Base-by-base conservation (phyloP, 2,329 filamentous ascomycete species). In the Coniochaeta prunicola region DNA sequence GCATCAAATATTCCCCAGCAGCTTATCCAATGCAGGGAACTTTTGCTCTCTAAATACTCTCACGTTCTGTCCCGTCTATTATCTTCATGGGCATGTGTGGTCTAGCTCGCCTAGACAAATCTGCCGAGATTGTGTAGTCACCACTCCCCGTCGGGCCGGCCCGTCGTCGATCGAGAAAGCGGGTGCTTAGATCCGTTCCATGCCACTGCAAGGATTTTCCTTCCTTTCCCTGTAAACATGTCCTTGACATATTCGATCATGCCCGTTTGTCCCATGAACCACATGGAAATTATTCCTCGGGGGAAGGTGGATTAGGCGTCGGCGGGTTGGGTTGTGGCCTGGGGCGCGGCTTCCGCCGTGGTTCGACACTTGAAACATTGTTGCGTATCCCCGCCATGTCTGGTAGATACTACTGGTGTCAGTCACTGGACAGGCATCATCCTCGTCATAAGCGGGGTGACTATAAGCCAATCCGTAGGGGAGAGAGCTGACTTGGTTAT, bases 261-360 rank as follows among this genome's bases (percentile, higher is more conserved):
- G 24, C 45, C 26, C 24, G 12, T 15, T 4, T 45, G n/a, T 45
- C 21, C 21, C 21, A 2, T n/a, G 45, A n/a, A 30, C 2, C 10
- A 48, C 12, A 6, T 30, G 28, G 45, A n/a, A 3, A n/a, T 34
- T 42, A 30, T 24, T 53, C 55, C 4, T 38, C 53, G 24, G 50
- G 19, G n/a, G 30, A 40, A 30, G 65, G 65, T 21, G 65, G 65
- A 26, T 64, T 63, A 1, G 65, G 65, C 0, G 64, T 65, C 4
- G 64, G 64, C n/a, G 65, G 65, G 24, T 17, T 58, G 13, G 65
- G 65, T 55, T 55, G 62, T 3, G 65, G 65, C 21, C 59, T 61
- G 7, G 65, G 64, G 34, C 60, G 63, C 30, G 65, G 65, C 58
- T 63, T 67, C 15, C 58, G 28, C 30, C 33, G 30, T 13, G 53